phyloP scores from a whole-genome alignment of 805 yeast species.

The Scheffersomyces coipomensis region DNA sequence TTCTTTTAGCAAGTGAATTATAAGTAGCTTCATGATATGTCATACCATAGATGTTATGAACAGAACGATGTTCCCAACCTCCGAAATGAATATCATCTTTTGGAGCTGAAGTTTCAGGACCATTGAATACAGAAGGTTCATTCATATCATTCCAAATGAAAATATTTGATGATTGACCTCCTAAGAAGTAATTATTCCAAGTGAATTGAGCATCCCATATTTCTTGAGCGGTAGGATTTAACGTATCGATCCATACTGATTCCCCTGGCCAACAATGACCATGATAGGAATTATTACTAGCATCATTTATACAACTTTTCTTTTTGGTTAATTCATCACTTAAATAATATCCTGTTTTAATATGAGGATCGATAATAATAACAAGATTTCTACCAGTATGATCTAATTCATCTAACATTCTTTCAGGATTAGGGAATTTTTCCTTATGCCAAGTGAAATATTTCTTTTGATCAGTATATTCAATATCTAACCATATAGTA shows the following conservation, averaged over 20 bases:
- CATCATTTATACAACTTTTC: conserved; percentile 45
- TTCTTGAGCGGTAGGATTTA: conserved; percentile 58
- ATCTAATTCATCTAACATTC: conserved; percentile 64
- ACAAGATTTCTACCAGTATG: conserved; percentile 78
- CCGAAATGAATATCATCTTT: conserved; percentile 78
- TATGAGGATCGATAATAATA: conserved; percentile 87
- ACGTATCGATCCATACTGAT: conserved; percentile 88
- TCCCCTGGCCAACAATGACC: conserved; percentile 99
- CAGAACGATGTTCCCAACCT: conserved; percentile 84
- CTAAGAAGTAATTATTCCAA: conserved; percentile 29
- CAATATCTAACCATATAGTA: conserved; percentile 92
- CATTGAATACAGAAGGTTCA: conserved; percentile 93
- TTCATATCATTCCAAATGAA: conserved; percentile 98
- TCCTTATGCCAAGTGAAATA: conserved; percentile 89
- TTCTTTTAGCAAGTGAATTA: conserved; percentile 57
- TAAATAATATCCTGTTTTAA: conserved; percentile 68
- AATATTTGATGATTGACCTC: conserved; percentile 60
- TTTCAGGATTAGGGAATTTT: conserved; percentile 70
- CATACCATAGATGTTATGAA: conserved; percentile 84
- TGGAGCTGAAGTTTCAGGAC: conserved; percentile 91
- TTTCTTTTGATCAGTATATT: conserved; percentile 81
- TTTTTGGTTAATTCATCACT: conserved; percentile 50
- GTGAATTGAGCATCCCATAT: conserved; percentile 65
- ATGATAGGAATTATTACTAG: conserved; percentile 50
- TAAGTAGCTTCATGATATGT: conserved; percentile 80